Base-by-base conservation (phyloP, 805 yeast species). In the Candida nemodendra region DNA sequence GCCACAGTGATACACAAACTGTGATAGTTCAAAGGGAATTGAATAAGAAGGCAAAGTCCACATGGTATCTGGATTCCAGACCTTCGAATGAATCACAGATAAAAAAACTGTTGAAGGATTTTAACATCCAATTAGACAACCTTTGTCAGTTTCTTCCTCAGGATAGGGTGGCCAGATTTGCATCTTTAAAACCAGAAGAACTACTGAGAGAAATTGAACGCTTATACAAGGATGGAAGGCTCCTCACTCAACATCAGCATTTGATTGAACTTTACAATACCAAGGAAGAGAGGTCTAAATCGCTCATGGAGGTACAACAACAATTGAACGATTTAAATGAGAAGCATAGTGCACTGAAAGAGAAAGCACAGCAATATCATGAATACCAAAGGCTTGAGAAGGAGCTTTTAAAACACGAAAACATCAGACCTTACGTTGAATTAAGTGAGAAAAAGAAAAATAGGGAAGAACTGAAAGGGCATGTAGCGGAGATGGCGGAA, bases 101-200 rank as follows among this genome's bases (percentile, higher is more conserved):
- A 4, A 72, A 67, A 40, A 60, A 61, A 3, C 27, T 72, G 0
- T 65, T 84, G 18, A 57, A 62, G 15, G 54, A 54, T 2, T 71
- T 79, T 45, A 84, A 84, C 54, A 84, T 93, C 42, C 98, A 93
- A 55, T 69, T 93, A 39, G 95, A 88, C 56, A 93, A 91, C 57
- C 68, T 91, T 34, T 90, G 98, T 55, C 97, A 91, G 57, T 93
- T 93, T 54, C 66, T 93, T 38, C 96, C 99, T 0, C 99, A 93
- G 57, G 98, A 91, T 52, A 72, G 95, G 42, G 98, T 93, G 5
- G 91, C 95, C 2, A 88, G 86, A 47, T 93, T 93, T 67, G 95
- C 97, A 0, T 76, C 82, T 3, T 65, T 87, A 47, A 74, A 84
- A 19, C 85, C 95, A 1, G 89, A 84, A 45, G 78, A 79, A 42